Evolutionary conservation across 2,329 filamentous ascomycete species (phyloP).

Genomic region (Arthrinium phaeospermum): DNA sequence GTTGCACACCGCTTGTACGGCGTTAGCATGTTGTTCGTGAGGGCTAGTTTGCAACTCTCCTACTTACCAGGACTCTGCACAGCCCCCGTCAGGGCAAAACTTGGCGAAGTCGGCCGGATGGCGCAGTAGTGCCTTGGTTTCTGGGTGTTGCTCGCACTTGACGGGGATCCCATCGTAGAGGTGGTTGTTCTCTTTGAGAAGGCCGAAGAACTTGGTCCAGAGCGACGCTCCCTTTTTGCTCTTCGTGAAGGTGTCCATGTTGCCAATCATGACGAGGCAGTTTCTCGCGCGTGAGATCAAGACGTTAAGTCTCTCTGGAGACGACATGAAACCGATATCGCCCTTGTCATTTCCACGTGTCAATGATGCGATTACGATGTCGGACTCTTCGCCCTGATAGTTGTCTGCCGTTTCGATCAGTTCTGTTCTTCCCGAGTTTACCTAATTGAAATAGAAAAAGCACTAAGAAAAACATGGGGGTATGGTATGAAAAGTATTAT

Average conservation of each 20-base stretch:
- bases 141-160: slow-evolving; percentile 63
- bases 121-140: slow-evolving; percentile 51
- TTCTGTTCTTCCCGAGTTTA: no score
- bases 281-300: slow-evolving; percentile 71
- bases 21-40: neutral
- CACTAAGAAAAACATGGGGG: no score
- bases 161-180: slow-evolving; percentile 67
- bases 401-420: no score
- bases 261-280: slow-evolving; percentile 72
- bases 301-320: slow-evolving; percentile 72
- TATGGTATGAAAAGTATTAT: no score
- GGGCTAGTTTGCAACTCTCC: rapidly evolving
- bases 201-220: slow-evolving; percentile 64
- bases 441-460: no score
- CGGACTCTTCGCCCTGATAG: slow-evolving; percentile 78
- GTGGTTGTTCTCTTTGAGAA: slow-evolving; percentile 55
- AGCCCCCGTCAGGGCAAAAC: slow-evolving; percentile 73
- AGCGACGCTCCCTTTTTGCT: slow-evolving; percentile 60
- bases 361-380: slow-evolving; percentile 72
- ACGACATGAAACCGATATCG: slow-evolving; percentile 74
- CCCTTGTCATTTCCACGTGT: slow-evolving; percentile 68
- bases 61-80: slow-evolving; percentile 64
- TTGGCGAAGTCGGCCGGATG: slow-evolving; percentile 63
- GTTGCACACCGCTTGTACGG: slow-evolving; percentile 21
- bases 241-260: slow-evolving; percentile 68